Evolutionary conservation across 2,329 filamentous ascomycete genomes (phyloP), one percentile per base, ranked within the genome.

Genomic region (Penicillium janthinellum): DNA sequence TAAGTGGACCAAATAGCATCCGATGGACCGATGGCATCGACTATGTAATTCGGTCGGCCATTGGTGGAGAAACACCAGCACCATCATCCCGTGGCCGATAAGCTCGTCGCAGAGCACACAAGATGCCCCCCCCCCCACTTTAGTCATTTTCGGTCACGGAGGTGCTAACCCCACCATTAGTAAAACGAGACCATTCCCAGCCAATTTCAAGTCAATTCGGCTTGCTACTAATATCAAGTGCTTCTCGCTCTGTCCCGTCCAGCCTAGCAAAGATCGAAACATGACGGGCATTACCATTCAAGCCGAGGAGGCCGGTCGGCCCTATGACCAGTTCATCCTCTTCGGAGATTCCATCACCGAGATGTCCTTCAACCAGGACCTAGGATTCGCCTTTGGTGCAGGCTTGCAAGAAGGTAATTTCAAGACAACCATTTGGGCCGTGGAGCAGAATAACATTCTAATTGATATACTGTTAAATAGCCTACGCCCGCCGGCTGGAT

Each of bases 261-360:
- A 38, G 12, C 44, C 35, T n/a, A 3, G 14, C 55, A 12, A 22
- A 50, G n/a, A 15, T 7, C 5, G 10, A 22, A 60, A 15, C 20
- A 60, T 63, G 57, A 51, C 54, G 5, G 25, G 28, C 12, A 41
- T 35, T 35, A 42, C 28, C 7, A 56, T 35, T 6, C 37, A 48
- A 37, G 25, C 35, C 20, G 51, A 53, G 28, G 53, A 62, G 59
- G 45, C 61, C 14, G 71, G 63, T 63, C 62, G 69, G 59, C 79
- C 84, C 1, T 90, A 90, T 69, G 87, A 89, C 51, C 90, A 93
- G 71, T 82, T 93, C 67, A 81, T 98, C 63, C 86, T 98, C 25
- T 90, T 98, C 63, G 94, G 94, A 56, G 95, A 98, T 78, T 96
- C 91, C 35, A 88, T 98, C 62, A 88, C 94, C 51, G 88, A 98